A percentile compares a stretch with the other conserved stretches of the same genome.
phyloP scores from a whole-genome alignment of 495 filamentous ascomycete genomes.

The Penicillium malachiteum region DNA sequence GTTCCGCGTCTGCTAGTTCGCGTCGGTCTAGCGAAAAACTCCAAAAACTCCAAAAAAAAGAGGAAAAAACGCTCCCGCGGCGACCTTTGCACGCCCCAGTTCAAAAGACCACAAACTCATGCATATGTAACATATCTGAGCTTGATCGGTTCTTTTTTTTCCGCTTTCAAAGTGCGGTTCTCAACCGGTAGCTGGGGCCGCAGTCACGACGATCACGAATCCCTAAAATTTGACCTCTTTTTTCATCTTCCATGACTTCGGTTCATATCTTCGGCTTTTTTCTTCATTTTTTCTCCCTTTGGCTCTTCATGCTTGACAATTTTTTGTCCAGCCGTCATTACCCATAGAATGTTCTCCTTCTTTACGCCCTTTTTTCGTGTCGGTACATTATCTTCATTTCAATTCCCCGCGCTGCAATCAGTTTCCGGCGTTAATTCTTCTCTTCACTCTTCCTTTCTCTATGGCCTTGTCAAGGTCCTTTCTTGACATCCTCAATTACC shows the following conservation, averaged over 20 bases:
- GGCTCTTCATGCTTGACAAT: constrained; percentile 30
- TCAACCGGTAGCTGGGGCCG: constrained; percentile 22
- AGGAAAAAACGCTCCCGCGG: constrained; percentile 37
- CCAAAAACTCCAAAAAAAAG: constrained; percentile 32
- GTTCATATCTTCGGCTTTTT: constrained; percentile 26
- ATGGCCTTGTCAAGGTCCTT: constrained; percentile 10
- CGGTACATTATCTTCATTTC: constrained; percentile 32
- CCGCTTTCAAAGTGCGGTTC: neutral
- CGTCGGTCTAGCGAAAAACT: constrained; percentile 31
- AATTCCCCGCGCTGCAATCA: constrained; percentile 25
- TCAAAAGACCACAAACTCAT: constrained; percentile 11
- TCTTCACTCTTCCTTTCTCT: neutral
- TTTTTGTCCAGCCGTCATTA: constrained; percentile 30
- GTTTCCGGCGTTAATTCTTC: constrained; percentile 25
- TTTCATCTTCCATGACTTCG: constrained; percentile 38
- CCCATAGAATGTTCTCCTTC: constrained; percentile 34
- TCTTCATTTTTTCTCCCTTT: constrained; percentile 20
- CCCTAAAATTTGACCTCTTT: constrained; percentile 31
- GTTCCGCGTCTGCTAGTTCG: constrained; percentile 32
- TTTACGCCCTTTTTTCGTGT: constrained; percentile 20
- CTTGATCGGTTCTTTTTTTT: constrained; percentile 4
- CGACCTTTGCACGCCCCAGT: constrained; percentile 33
- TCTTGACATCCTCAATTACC: constrained; percentile 10
- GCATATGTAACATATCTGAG: constrained; percentile 7
- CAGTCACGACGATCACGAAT: constrained; percentile 51